Conservation (phyloP, 2,329 filamentous ascomycete species). For the Lachnellula occidentalis region DNA sequence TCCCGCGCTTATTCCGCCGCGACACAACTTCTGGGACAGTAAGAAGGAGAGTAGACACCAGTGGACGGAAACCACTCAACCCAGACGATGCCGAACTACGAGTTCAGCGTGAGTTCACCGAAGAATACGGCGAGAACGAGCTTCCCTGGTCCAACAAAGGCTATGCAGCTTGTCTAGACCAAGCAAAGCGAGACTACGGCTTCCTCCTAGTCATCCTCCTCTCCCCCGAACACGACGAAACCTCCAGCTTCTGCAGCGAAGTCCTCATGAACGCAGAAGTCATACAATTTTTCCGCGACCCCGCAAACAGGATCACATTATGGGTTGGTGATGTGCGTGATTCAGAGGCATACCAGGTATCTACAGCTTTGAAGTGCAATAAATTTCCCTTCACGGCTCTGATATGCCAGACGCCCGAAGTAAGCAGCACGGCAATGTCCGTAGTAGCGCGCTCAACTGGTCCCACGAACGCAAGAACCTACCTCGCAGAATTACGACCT, state of each 20-base stretch:
- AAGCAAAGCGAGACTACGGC: constrained; percentile 85
- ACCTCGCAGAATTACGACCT: constrained; percentile 67
- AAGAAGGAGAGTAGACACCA: constrained; percentile 51
- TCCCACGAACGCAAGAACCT: constrained; percentile 62
- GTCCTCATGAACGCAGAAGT: constrained; percentile 76
- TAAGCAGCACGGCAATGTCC: constrained; percentile 83
- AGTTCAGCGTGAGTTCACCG: constrained; percentile 90
- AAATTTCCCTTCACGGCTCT: constrained; percentile 88
- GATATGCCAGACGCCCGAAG: constrained; percentile 80
- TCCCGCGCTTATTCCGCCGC: constrained; percentile 61
- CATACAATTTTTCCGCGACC: constrained; percentile 65
- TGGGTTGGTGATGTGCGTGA: constrained; percentile 94
- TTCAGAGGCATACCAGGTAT: constrained; percentile 89
- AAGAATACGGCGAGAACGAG: constrained; percentile 72
- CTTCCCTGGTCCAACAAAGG: constrained; percentile 82
- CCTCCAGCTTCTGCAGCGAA: constrained; percentile 70
- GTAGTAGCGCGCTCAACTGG: constrained; percentile 76
- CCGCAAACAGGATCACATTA: constrained; percentile 72
- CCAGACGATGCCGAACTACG: constrained; percentile 83
- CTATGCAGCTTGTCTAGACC: constrained; percentile 85
- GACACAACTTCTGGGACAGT: constrained; percentile 49
- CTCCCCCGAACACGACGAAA: constrained; percentile 94
- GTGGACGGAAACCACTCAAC: constrained; percentile 68
- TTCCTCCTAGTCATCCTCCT: constrained; percentile 85
- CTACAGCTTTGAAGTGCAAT: constrained; percentile 79